Evolutionary conservation across 192 early-diverging fungal genomes (phyloP), one percentile per base, ranked within the genome.

Genomic region (Backusella mclennaniae): DNA sequence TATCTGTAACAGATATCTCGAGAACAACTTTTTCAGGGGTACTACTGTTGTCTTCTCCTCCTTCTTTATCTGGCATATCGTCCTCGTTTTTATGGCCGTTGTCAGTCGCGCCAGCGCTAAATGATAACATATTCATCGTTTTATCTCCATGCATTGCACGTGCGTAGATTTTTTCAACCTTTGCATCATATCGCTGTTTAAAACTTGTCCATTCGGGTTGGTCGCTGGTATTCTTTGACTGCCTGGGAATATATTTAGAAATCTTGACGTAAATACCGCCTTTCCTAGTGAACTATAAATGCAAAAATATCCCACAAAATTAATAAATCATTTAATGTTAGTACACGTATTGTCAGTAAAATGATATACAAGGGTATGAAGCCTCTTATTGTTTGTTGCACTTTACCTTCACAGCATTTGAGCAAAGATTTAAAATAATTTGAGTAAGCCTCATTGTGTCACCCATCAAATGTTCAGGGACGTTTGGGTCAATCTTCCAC

Each of bases 1-100:
- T 90, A 66, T 92, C 90, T n/a, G 81, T 80, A 8, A 89, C 86
- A 6, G 83, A 77, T 66, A 82, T 77, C 38, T 82, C 80, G n/a
- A 82, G 39, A 23, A 82, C 77, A 2, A 74, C 76, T 29, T 73
- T 76, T 38, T 75, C 73, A n/a, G 31, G 41, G 46, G 4, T 33
- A 21, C 14, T 8, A 41, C 33, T 9, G 9, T 71, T 69, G 2
- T 67, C 42, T 44, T 44, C 42, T 44, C 15, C 49, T 52, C 35
- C 72, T 53, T 74, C 71, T 66, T 77, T 38, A 23, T 42, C 38
- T 23, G 41, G 31, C 39, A 68, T 69, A 44, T 77, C 69, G 1
- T 33, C 7, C n/a, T 69, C 67, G 17, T 33, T 39, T 17, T 35
- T 42, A 42, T 71, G 23, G 17, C 23, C 39, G 15, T 39, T 46